Base-by-base conservation (phyloP, 2,329 filamentous ascomycete species). In the Trichoderma oligosporum region DNA sequence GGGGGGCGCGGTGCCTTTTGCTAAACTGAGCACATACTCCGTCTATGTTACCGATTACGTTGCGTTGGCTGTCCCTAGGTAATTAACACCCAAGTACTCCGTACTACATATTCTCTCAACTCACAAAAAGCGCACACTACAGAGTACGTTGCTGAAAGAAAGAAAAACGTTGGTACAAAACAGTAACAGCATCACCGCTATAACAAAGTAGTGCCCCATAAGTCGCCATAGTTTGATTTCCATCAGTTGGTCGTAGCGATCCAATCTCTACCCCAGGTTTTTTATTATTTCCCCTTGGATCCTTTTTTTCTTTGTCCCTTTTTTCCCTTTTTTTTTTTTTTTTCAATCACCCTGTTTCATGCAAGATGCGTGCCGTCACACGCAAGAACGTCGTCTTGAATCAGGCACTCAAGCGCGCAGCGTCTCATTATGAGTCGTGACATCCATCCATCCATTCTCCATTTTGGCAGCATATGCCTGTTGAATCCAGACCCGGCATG, bases 181-280 rank as follows among this genome's bases (percentile, higher is more conserved):
- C n/a, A n/a, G n/a, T n/a, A n/a, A n/a, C n/a, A n/a, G n/a, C n/a
- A n/a, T n/a, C n/a, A n/a, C n/a, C n/a, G n/a, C n/a, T n/a, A n/a
- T n/a, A n/a, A n/a, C n/a, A n/a, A n/a, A n/a, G n/a, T n/a, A n/a
- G n/a, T n/a, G n/a, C n/a, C n/a, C n/a, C n/a, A n/a, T n/a, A n/a
- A n/a, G n/a, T n/a, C n/a, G n/a, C n/a, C n/a, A n/a, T n/a, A n/a
- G n/a, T n/a, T n/a, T n/a, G n/a, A n/a, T n/a, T n/a, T n/a, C n/a
- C n/a, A n/a, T n/a, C n/a, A n/a, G n/a, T 31, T 11, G 27, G 27
- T 11, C 27, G n/a, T n/a, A n/a, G 38, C 48, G 18, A 44, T 27
- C 25, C 49, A 44, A 41, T 33, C 39, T 54, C 51, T 54, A 45
- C 51, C 39, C 51, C 39, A 20, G 51, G 29, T 36, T 54, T 54